Evolutionary conservation across 2,329 filamentous ascomycete genomes (phyloP).

Genomic region (Cercospora sesami): DNA sequence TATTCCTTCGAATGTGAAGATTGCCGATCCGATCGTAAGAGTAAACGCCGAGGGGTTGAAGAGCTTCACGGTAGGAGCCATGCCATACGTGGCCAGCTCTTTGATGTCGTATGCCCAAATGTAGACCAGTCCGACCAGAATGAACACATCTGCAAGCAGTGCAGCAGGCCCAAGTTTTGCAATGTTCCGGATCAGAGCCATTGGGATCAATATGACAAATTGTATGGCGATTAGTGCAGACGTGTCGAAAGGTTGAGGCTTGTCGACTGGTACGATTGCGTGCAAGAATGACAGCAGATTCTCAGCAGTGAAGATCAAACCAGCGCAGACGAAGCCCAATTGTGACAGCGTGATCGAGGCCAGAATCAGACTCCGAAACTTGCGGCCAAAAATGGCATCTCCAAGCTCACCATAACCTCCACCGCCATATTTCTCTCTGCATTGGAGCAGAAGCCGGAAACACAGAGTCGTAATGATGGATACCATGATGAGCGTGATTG

Average conservation of each 20-base stretch:
- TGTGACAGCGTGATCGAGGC: constrained; percentile 72
- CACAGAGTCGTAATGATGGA: constrained; percentile 67
- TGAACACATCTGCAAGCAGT: constrained; percentile 70
- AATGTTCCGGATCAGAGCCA: constrained; percentile 72
- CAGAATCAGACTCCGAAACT: constrained; percentile 66
- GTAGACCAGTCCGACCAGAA: constrained; percentile 68
- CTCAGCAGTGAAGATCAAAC: constrained; percentile 75
- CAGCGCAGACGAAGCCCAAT: constrained; percentile 74
- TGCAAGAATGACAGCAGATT: constrained; percentile 68
- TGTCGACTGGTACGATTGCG: constrained; percentile 55
- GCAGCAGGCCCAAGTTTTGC: constrained; percentile 70
- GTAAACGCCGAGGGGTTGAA: constrained; percentile 71
- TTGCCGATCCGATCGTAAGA: constrained; percentile 69
- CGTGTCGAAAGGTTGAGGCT: constrained; percentile 53
- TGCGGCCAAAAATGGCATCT: constrained; percentile 62
- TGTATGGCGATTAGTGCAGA: constrained; percentile 66
- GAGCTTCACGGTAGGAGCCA: constrained; percentile 61
- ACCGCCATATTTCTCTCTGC: constrained; percentile 63
- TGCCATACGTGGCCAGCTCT: constrained; percentile 56
- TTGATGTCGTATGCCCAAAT: constrained; percentile 71
- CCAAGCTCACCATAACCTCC: constrained; percentile 74
- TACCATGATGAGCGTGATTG: constrained; percentile 64
- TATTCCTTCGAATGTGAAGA: constrained; percentile 78
- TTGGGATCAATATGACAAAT: constrained; percentile 63
- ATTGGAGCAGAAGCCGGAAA: constrained; percentile 70